A percentile compares a stretch with the other conserved stretches of the same genome.
Evolutionary conservation across 331 rosid genomes (phyloP).

Genomic region (Saraca asoca): DNA sequence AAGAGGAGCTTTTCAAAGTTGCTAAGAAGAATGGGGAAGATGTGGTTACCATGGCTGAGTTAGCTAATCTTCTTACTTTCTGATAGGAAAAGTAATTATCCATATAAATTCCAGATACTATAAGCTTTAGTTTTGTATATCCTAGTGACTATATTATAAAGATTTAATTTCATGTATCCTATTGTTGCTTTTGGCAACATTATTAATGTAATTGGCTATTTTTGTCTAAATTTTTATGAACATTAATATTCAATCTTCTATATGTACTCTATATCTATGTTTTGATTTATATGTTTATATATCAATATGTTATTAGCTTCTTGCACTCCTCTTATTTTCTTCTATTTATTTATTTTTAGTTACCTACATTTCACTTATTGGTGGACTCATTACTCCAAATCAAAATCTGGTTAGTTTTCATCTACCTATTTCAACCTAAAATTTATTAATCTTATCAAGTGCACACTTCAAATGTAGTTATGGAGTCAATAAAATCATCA

Average conservation of each 20-base stretch:
- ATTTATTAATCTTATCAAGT: no score
- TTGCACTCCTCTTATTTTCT: no score
- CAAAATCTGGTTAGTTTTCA: no score
- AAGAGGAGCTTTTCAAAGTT: slow-evolving; percentile 84
- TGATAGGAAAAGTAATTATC: slow-evolving; percentile 94
- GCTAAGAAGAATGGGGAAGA: slow-evolving; percentile 92
- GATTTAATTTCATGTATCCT: slow-evolving; percentile 18
- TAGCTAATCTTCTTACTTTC: slow-evolving; percentile 81
- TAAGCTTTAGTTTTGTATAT: background rate
- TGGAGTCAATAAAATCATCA: background rate
- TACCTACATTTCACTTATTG: no score
- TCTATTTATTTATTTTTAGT: no score
- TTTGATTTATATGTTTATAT: background rate
- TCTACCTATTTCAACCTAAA: no score
- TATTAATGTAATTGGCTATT: slow-evolving; percentile 13
- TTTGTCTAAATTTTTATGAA: background rate
- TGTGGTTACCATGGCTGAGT: slow-evolving; percentile 84
- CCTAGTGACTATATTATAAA: no score
- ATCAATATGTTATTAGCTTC: background rate
- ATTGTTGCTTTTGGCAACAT: slow-evolving; percentile 10
- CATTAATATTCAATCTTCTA: background rate
- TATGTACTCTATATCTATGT: background rate
- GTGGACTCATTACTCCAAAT: no score
- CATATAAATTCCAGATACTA: slow-evolving; percentile 29
- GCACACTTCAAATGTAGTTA: background rate